These are phyloP conservation scores for Candida mesenterica DNA, from an alignment of 1,139 yeast genomes.

Conservation along the genomic window DNA sequence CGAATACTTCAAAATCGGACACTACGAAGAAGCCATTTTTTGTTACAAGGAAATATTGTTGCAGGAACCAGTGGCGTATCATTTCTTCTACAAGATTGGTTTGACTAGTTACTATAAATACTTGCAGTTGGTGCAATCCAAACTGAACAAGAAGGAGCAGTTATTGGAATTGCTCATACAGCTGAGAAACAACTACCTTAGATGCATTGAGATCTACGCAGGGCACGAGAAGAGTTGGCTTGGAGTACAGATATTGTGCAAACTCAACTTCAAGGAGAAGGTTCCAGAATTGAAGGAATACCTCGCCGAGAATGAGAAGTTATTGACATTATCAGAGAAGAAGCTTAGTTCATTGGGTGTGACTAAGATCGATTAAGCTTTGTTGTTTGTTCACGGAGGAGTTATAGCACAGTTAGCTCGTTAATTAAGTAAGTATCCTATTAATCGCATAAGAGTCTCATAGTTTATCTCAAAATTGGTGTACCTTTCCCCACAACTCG, in stretches of 20 bases:
- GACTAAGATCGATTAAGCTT: constrained; percentile 5
- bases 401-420: no score
- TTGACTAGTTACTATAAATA: constrained; percentile 21
- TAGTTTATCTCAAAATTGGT: no score
- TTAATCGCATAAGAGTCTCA: no score
- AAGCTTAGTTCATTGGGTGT: constrained; percentile 21
- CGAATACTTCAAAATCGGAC: constrained; percentile 57
- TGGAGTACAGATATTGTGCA: constrained; percentile 53
- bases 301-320: constrained; percentile 22
- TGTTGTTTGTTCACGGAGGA: no score
- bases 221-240: constrained; percentile 72
- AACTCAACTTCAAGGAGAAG: constrained; percentile 16
- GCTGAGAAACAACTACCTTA: constrained; percentile 55
- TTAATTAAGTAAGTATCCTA: no score
- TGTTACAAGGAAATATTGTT: constrained; percentile 69
- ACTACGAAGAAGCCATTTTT: constrained; percentile 64
- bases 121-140: constrained; percentile 11
- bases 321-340: constrained; percentile 17
- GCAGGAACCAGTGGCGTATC: constrained; percentile 70
- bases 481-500: no score
- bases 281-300: constrained; percentile 17
- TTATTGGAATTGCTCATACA: constrained; percentile 26
- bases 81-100: constrained; percentile 65
- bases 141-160: constrained; percentile 16
- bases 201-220: constrained; percentile 76